Evolutionary conservation across 108 stramenopile genomes (phyloP), one percentile per base, ranked within the genome.

Genomic region (Stephanodiscus triporus): DNA sequence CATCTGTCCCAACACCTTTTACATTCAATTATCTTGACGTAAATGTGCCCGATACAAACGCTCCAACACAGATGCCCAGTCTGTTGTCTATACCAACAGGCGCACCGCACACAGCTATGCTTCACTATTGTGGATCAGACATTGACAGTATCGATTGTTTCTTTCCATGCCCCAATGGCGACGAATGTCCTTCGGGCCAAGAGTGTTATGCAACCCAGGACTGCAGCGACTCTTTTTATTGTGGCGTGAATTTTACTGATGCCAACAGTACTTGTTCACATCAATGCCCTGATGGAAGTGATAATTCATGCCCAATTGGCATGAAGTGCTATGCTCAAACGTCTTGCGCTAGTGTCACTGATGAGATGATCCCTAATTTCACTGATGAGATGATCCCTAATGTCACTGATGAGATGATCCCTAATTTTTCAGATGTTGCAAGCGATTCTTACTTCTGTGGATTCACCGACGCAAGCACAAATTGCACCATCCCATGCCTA

Each of bases 361-460:
- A 47, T 24, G 62, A 26, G 30, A 27, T 49, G 16, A 42, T 37
- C 29, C 29, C 60, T 17, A 34, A 45, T 40, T 66, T 47, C 20
- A 50, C 65, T 22, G 30, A 47, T 24, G 62, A 26, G 30, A 27
- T 49, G 16, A 42, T 37, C 29, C 29, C 60, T 17, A 34, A 45
- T 40, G 49, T 47, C 20, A 50, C 65, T 22, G 30, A 47, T 24
- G 62, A 26, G 30, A 27, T 49, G 16, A 42, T 37, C 29, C 29
- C 60, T 17, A 34, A 45, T 40, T 66, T 47, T 22, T 66, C 65
- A 43, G 30, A 47, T 24, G 62, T 72, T 63, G 61, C 71, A 19
- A 38, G 45, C 36, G 81, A 82, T 30, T 82, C 81, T 4, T 82
- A 74, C 56, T 78, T 50, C 34, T 83, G 82, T 59, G 82, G 82